Conservation (phyloP, 371 early-diverging fungal species). For the Mucor plumbeus region DNA sequence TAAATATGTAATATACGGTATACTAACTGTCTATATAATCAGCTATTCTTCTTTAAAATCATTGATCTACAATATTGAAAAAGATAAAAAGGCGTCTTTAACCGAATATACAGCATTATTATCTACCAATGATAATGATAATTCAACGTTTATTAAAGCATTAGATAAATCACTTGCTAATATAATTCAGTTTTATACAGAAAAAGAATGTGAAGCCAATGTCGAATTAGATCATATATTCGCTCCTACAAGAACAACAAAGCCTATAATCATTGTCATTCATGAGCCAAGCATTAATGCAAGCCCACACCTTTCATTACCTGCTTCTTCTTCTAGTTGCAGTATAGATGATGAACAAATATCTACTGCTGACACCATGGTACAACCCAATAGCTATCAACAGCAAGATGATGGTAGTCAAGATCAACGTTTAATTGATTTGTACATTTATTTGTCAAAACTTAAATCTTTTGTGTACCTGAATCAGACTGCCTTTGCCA, state of each 20-base stretch:
- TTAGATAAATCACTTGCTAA: not conserved
- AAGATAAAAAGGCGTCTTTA: not conserved
- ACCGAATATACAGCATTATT: conserved; percentile 8
- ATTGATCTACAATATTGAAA: conserved; percentile 1
- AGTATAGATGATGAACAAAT: not conserved
- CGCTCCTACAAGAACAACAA: not conserved
- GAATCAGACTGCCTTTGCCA: conserved; percentile 91
- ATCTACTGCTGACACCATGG: not conserved
- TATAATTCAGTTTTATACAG: conserved; percentile 12
- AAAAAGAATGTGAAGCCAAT: conserved; percentile 13
- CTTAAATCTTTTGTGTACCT: conserved; percentile 84
- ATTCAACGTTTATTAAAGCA: not conserved
- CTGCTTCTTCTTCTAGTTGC: not conserved
- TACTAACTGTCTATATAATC: not conserved
- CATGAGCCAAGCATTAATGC: not conserved
- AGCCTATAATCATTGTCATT: not conserved
- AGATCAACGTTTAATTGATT: conserved; percentile 47
- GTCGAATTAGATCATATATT: conserved; percentile 11
- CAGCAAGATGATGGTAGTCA: not conserved
- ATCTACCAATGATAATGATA: not conserved
- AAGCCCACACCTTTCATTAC: not conserved
- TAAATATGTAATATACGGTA: not conserved
- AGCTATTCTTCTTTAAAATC: conserved; percentile 8
- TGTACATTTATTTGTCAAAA: conserved; percentile 78
- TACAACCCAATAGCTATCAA: not conserved